These are phyloP conservation scores for Beauveria brongniartii DNA, from an alignment of 2,329 filamentous ascomycete species.

Conservation along the genomic window DNA sequence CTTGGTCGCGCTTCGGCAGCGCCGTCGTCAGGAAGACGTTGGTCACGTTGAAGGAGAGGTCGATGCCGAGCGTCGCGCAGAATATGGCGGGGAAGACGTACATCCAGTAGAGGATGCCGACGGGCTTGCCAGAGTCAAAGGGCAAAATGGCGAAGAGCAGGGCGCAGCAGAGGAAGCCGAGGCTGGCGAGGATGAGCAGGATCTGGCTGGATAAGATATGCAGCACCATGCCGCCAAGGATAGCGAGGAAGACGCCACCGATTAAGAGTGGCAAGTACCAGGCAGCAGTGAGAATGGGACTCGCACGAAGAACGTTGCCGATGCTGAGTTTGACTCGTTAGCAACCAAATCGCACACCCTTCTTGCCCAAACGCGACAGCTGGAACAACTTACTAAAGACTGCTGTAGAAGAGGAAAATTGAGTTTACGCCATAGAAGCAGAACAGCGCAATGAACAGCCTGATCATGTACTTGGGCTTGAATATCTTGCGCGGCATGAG, in stretches of 20 bases:
- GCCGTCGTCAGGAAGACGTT: conserved; percentile 57
- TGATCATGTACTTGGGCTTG: conserved; percentile 47
- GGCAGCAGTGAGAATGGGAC: background rate
- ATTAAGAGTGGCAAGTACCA: conserved; percentile 11
- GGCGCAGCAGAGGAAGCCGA: conserved; percentile 26
- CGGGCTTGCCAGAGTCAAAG: conserved; percentile 6
- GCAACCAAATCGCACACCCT: background rate
- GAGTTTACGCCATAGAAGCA: conserved; percentile 51
- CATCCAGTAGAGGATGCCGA: conserved; percentile 39
- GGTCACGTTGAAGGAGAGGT: conserved; percentile 53
- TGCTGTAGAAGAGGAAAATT: conserved; percentile 52
- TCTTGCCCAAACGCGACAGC: background rate
- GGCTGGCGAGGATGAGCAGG: conserved; percentile 14
- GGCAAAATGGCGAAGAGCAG: conserved; percentile 18
- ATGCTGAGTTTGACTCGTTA: background rate
- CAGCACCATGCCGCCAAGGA: conserved; percentile 6
- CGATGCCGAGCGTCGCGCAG: conserved; percentile 50
- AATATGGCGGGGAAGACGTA: conserved; percentile 51
- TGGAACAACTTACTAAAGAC: conserved; percentile 42
- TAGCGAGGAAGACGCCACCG: conserved; percentile 4
- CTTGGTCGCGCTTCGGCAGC: conserved; percentile 46
- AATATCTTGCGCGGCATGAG: conserved; percentile 58
- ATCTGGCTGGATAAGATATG: conserved; percentile 9
- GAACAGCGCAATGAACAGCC: conserved; percentile 42
- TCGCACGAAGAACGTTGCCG: conserved; percentile 1